These are phyloP conservation scores for Phytophthora hibernalis DNA, from an alignment of 352 stramenopile genomes.

Conservation along the genomic window DNA sequence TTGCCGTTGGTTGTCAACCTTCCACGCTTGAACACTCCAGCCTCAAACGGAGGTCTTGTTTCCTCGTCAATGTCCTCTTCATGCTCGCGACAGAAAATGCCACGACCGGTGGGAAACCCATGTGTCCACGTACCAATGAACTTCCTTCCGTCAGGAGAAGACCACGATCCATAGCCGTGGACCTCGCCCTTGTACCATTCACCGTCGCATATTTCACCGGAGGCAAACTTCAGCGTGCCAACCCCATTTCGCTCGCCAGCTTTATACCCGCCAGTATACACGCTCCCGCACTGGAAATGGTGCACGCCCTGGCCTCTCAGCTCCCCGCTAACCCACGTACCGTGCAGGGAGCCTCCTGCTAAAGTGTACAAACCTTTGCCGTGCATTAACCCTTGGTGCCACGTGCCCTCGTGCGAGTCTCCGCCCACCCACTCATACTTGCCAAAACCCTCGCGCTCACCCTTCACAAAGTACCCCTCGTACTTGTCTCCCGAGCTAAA, in stretches of 20 bases:
- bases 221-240: constrained; percentile 62
- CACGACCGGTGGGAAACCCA: constrained; percentile 58
- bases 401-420: constrained; percentile 69
- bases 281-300: constrained; percentile 60
- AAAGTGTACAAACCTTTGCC: constrained; percentile 64
- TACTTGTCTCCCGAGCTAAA: constrained; percentile 79
- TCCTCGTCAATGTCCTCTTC: constrained; percentile 42
- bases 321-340: constrained; percentile 53
- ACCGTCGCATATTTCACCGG: constrained; percentile 75
- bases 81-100: constrained; percentile 54
- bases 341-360: constrained; percentile 45
- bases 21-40: constrained; percentile 55
- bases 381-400: constrained; percentile 66
- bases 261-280: constrained; percentile 64
- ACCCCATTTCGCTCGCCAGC: constrained; percentile 54
- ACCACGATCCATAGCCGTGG: constrained; percentile 74
- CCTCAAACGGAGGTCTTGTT: constrained; percentile 24
- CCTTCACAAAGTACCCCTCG: constrained; percentile 64
- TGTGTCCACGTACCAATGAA: constrained; percentile 69
- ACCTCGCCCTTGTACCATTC: constrained; percentile 60
- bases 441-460: constrained; percentile 71
- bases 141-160: constrained; percentile 43
- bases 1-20: constrained; percentile 48
- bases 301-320: constrained; percentile 59
- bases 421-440: constrained; percentile 79